These are phyloP conservation scores for Cryptococcus deneoformans DNA, from an alignment of 1,284 basidiomycete genomes.

Conservation along the genomic window DNA sequence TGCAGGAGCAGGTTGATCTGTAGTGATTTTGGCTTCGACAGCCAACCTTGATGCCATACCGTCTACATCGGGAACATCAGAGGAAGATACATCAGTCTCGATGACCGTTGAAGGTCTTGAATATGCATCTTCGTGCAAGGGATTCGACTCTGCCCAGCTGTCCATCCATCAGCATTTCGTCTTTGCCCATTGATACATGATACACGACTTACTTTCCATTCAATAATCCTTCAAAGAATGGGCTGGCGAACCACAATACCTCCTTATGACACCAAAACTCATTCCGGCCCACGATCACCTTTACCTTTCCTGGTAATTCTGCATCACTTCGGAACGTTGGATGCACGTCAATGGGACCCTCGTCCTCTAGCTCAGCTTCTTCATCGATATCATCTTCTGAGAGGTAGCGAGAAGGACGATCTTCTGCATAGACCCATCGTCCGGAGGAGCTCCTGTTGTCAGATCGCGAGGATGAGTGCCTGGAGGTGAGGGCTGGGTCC, in stretches of 20 bases:
- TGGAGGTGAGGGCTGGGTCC: constrained; percentile 30
- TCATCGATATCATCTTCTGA: constrained; percentile 3
- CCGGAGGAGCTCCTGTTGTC: constrained; percentile 5
- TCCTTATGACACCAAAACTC: constrained; percentile 49
- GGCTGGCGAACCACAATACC: constrained; percentile 44
- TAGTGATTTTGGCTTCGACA: no score
- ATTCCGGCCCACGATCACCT: constrained; percentile 38
- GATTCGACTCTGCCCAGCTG: constrained; percentile 42
- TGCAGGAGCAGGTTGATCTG: no score
- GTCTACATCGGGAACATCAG: background rate
- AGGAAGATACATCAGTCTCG: background rate
- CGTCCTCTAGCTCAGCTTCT: constrained; percentile 23
- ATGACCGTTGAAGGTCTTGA: constrained; percentile 3
- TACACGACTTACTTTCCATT: constrained; percentile 37
- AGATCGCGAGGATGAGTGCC: constrained; percentile 13
- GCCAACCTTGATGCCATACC: background rate
- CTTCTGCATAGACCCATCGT: constrained; percentile 8
- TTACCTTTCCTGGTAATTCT: constrained; percentile 35
- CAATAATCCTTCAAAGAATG: constrained; percentile 44
- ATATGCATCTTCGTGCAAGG: background rate
- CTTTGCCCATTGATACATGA: no score
- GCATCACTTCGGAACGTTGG: constrained; percentile 34
- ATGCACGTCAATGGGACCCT: constrained; percentile 32
- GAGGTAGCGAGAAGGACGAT: background rate
- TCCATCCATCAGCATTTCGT: no score